Evolutionary conservation across 176 grass and related monocot genomes (phyloP).

Genomic region (Rhynchospora tenuis): DNA sequence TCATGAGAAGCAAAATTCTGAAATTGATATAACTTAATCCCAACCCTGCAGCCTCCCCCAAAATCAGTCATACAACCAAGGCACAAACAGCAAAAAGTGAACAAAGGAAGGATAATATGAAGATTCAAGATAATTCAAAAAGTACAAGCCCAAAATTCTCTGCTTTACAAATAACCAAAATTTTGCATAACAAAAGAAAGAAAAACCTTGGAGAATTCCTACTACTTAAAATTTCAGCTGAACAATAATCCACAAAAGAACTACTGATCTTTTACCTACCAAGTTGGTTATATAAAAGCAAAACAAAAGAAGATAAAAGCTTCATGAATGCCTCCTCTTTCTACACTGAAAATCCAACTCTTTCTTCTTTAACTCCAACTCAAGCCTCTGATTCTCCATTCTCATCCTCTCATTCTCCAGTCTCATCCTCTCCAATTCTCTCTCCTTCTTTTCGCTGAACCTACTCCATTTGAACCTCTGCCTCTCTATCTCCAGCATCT

Average conservation of each 20-base stretch:
- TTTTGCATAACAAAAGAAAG: neutral
- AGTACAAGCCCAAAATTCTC: neutral
- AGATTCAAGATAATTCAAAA: neutral
- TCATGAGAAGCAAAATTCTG: neutral
- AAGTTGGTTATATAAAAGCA: neutral
- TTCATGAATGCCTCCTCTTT: constrained; percentile 33
- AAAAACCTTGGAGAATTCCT: neutral
- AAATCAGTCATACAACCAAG: neutral
- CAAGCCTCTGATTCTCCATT: constrained; percentile 65
- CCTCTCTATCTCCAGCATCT: constrained; percentile 58
- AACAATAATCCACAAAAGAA: constrained; percentile 1
- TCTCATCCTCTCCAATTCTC: constrained; percentile 59
- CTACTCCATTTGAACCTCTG: constrained; percentile 58
- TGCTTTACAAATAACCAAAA: constrained; percentile 6
- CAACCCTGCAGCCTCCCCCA: neutral
- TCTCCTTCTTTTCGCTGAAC: constrained; percentile 66
- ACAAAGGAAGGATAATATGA: neutral
- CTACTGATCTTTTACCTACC: neutral
- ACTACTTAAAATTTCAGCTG: neutral
- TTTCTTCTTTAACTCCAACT: constrained; percentile 62
- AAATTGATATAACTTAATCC: neutral
- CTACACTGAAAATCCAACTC: constrained; percentile 52
- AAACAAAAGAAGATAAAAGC: neutral
- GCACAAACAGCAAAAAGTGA: neutral
- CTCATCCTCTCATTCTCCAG: constrained; percentile 71